Evolutionary conservation across 1,284 basidiomycete genomes (phyloP).

Genomic region (Cryptococcus neoformans): DNA sequence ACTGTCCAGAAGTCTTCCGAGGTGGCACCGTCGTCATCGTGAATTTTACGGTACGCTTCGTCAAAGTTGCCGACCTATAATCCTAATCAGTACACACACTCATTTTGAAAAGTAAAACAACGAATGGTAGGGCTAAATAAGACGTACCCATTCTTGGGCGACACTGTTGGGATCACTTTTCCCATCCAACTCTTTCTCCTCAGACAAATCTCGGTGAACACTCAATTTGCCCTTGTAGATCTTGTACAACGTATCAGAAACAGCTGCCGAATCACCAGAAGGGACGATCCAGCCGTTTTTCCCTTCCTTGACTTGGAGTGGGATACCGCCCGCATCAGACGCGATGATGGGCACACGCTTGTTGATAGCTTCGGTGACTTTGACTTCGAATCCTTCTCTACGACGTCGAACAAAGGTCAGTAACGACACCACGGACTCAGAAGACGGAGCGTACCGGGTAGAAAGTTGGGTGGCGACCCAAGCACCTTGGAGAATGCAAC

Average conservation of each 20-base stretch:
- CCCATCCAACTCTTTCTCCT: constrained; percentile 6
- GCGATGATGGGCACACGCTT: constrained; percentile 78
- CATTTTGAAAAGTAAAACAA: no score
- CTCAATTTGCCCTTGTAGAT: constrained; percentile 63
- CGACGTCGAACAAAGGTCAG: constrained; percentile 52
- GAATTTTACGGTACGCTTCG: constrained; percentile 19
- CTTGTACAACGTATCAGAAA: constrained; percentile 68
- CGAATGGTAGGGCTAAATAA: no score
- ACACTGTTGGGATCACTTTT: constrained; percentile 32
- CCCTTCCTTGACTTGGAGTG: constrained; percentile 76
- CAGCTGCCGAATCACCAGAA: constrained; percentile 65
- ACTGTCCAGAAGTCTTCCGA: constrained; percentile 48
- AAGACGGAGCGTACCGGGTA: constrained; percentile 11
- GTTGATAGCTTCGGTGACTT: constrained; percentile 84
- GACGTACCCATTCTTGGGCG: constrained; percentile 21
- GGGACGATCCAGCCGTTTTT: constrained; percentile 77
- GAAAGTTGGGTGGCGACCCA: constrained; percentile 43
- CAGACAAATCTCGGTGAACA: constrained; percentile 19
- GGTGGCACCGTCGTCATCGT: constrained; percentile 23
- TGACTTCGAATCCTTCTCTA: constrained; percentile 88
- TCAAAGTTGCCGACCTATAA: constrained; percentile 21
- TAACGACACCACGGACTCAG: constrained; percentile 7
- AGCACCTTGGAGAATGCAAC: constrained; percentile 45
- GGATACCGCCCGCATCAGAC: constrained; percentile 78
- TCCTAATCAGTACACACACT: no score